Evolutionary conservation across 2,329 filamentous ascomycete species (phyloP).

Genomic region (Ophiostoma quercus): DNA sequence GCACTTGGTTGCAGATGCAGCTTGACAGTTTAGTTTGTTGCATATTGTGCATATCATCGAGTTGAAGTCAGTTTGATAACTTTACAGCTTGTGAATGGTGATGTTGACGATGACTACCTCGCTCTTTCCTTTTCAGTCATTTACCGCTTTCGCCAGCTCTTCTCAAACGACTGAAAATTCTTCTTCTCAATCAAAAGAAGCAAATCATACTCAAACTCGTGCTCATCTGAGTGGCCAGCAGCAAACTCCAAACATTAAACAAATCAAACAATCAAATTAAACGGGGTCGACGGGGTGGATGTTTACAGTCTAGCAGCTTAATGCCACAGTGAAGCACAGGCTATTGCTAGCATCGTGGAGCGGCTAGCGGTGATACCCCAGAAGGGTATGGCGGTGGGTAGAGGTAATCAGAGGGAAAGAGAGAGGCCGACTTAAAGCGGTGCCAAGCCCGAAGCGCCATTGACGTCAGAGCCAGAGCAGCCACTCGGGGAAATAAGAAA

Average conservation of each 20-base stretch:
- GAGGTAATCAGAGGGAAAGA: neutral
- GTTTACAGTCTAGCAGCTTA: too few species aligned
- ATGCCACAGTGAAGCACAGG: too few species aligned
- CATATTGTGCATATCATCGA: too few species aligned
- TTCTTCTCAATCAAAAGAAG: too few species aligned
- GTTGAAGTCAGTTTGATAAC: neutral
- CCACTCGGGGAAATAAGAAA: neutral
- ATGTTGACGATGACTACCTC: neutral
- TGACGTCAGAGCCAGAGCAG: conserved; percentile 7
- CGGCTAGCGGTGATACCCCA: neutral
- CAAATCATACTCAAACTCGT: neutral
- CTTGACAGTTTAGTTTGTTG: neutral
- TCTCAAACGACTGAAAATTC: too few species aligned
- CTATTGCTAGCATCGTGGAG: neutral
- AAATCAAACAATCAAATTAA: neutral
- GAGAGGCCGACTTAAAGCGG: neutral
- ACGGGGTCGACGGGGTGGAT: neutral
- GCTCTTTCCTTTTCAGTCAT: neutral
- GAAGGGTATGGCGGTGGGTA: neutral
- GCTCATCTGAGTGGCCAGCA: neutral
- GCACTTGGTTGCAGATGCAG: neutral
- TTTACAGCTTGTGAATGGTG: neutral
- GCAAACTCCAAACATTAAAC: neutral
- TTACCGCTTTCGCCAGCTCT: too few species aligned
- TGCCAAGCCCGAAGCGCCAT: conserved; percentile 13